Conservation (phyloP, 164 flowering plant species). For the Vitis amurensis region DNA sequence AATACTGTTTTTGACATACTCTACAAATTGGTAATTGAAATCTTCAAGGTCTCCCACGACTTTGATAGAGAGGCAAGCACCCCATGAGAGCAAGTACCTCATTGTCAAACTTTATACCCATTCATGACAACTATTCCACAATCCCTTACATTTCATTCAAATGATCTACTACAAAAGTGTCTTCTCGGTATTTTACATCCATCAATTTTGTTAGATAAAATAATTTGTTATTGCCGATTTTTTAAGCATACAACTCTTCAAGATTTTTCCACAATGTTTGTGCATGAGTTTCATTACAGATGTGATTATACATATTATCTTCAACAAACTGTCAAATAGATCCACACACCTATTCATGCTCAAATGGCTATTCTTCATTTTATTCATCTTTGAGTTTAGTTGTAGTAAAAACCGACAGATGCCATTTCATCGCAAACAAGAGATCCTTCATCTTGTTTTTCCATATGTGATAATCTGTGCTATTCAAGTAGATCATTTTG, state of each 20-base stretch:
- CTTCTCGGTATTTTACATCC: background rate
- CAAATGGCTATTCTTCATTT: background rate
- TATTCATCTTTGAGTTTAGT: background rate
- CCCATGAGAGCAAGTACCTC: background rate
- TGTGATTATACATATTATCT: background rate
- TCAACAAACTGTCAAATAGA: background rate
- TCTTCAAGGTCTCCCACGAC: background rate
- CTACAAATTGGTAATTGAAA: background rate
- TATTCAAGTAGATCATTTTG: background rate
- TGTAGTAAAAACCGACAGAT: background rate
- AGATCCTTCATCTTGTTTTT: background rate
- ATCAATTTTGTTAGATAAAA: background rate
- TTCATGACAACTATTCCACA: background rate
- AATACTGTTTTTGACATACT: background rate
- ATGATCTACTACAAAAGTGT: background rate
- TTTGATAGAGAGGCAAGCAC: background rate
- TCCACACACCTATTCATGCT: background rate
- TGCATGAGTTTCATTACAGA: background rate
- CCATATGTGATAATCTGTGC: conserved; percentile 1
- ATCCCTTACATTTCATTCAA: background rate
- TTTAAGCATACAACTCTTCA: background rate
- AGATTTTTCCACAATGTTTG: background rate
- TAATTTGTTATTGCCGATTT: background rate
- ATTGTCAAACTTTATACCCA: conserved; percentile 6
- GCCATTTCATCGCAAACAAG: background rate